Evolutionary conservation across 1,139 yeast genomes (phyloP), one percentile per base, ranked within the genome.

Genomic region (Pichia cactophila): DNA sequence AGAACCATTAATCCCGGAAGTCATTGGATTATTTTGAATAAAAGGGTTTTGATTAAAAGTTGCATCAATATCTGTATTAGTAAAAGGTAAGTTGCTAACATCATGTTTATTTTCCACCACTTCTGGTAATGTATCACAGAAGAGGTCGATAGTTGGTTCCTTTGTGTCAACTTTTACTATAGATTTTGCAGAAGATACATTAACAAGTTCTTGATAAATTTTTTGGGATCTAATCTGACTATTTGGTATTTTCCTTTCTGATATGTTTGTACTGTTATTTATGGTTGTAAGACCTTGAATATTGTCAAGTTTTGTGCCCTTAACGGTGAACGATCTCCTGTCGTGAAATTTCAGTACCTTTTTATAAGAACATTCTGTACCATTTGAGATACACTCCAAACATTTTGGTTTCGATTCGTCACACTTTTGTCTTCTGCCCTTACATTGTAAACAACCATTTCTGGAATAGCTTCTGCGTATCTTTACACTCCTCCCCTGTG

Each of bases 381-480:
- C 69, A 26, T 79, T 62, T 23, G 80, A 64, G 5, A 73, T 56
- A 58, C 88, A 82, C 54, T 79, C 80, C 73, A 77, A 69, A 58
- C 87, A 81, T 42, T 61, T 63, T 1, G 85, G 85, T 54, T 78
- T 77, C 1, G 69, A 70, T 58, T 81, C 87, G 59, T 80, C 85
- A 60, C 86, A 81, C 61, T 81, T 82, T 67, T 79, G 74, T 59
- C 80, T 78, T 46, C 86, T 66, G 45, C 81, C 63, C 59, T 80
- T 80, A 62, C 88, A 82, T 59, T 80, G 84, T 23, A 68, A 65
- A 57, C 88, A 82, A 3, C 87, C 88, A 40, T 75, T 77, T 44
- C 84, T 66, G 44, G 81, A 74, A 59, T 81, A 80, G 54, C 72
- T 72, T 41, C 81, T 58, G 60, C 74, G 77, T 59, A 71, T 73